Evolutionary conservation across 2,329 filamentous ascomycete species (phyloP), one percentile per base, ranked within the genome.

Genomic region (Seiridium cupressi): DNA sequence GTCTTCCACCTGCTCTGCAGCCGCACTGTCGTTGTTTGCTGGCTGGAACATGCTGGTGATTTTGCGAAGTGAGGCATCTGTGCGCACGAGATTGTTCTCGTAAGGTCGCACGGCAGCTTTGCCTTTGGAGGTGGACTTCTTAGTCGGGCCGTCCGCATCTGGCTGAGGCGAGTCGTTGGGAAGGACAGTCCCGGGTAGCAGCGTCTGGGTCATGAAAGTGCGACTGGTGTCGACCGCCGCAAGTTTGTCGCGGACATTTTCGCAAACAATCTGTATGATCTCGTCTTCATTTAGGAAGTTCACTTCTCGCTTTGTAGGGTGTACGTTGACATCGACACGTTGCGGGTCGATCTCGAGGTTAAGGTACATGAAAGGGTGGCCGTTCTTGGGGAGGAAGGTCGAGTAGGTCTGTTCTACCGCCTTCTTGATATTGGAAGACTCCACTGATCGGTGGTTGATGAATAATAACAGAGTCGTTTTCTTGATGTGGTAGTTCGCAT

Each of bases 281-380:
- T 99, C 95, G 64, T 99, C 95, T 72, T 99, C 95, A 63, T 98
- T 97, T 31, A 99, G 81, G 68, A 99, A 98, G 70, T 98, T 95
- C 26, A 99, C 95, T 72, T 99, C 94, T 55, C 92, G 84, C 74
- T 99, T 99, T 0, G 95, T 99, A 0, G 95, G 95, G 73, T 99
- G 95, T 0, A 99, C 90, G 67, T 99, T 99, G 70, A 99, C 96
- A 73, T 99, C 95, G 3, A 99, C 92, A 57, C 94, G 84, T 34
- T 90, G 87, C 1, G 95, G 94, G 67, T 98, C 93, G 60, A 99
- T 96, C 61, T 97, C 91, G 2, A 99, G 82, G 70, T 89, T 95
- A 34, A 99, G 81, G 70, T 99, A 99, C 60, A 94, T 81, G 72
- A 98, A 99, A 0, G 95, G 95, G 70, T 97, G 95, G 1, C 93